Percentiles rank a stretch among this genome's conserved stretches.
These are phyloP conservation scores for Kwoniella sp. DNA, from an alignment of 768 basidiomycete genomes.

Conservation along the genomic window DNA sequence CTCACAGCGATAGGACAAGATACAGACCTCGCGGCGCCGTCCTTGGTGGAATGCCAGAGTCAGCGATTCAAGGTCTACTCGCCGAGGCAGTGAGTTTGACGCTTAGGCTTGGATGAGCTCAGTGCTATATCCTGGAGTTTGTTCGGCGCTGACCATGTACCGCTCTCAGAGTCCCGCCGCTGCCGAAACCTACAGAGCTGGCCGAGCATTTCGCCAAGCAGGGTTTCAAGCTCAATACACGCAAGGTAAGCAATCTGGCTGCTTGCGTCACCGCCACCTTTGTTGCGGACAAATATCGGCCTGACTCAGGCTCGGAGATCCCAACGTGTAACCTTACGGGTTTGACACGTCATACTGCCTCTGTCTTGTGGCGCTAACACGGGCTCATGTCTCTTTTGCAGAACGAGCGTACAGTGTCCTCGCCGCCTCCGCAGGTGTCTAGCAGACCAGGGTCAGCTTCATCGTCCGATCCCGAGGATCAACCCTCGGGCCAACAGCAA, in stretches of 20 bases:
- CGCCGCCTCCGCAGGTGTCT: background rate
- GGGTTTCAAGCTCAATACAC: slow-evolving; percentile 44
- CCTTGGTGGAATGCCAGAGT: slow-evolving; percentile 21
- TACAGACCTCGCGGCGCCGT: slow-evolving; percentile 8
- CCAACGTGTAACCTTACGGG: background rate
- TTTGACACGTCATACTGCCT: background rate
- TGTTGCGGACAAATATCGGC: background rate
- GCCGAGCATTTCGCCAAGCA: slow-evolving; percentile 40
- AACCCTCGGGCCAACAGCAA: background rate
- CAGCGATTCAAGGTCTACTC: slow-evolving; percentile 37
- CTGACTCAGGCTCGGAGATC: too few relatives aligned
- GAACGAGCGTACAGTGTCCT: slow-evolving; percentile 14
- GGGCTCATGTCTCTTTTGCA: background rate
- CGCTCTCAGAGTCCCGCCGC: slow-evolving; percentile 34
- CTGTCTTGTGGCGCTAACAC: background rate
- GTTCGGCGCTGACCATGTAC: background rate
- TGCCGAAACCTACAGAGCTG: slow-evolving; percentile 36
- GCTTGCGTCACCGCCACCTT: background rate
- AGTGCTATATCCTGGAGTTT: background rate
- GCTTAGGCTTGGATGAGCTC: background rate
- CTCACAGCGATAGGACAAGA: slow-evolving; percentile 20
- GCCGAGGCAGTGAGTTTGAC: slow-evolving; percentile 34
- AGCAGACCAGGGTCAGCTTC: background rate
- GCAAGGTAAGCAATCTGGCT: slow-evolving; percentile 27
- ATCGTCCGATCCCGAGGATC: background rate